Evolutionary conservation across 495 filamentous ascomycete species (phyloP), one percentile per base, ranked within the genome.

Genomic region (Podospora pseudocomata): DNA sequence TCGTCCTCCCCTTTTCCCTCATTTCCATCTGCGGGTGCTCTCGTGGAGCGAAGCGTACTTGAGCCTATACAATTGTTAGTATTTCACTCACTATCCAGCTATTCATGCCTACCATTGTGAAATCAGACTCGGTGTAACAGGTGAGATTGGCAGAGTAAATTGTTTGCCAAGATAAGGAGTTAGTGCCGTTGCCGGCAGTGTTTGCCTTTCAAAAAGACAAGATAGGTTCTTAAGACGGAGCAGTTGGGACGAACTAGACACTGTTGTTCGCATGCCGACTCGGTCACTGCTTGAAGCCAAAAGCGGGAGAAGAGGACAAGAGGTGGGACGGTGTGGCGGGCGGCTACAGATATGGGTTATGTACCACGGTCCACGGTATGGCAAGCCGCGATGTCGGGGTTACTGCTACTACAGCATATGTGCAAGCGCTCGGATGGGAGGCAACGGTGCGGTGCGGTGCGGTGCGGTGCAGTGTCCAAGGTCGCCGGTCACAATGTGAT

Each of bases 1-100:
- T 75, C 23, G 78, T 68, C 65, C 76, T 71, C 20, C 71, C 72
- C 75, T 80, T 85, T 66, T 86, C 79, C 69, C 77, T 80, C 83
- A 86, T 84, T 73, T 85, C 81, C 66, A 61, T 67, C 32, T 54
- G 66, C 32, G 69, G 74, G 34, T 54, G 68, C 68, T 67, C 69
- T 27, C 63, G 68, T 23, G 67, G 60, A 39, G 66, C 63, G 26
- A 66, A 72, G 5, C 70, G 74, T 71, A 75, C 26, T 57, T 70
- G 68, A 11, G 72, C 71, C 75, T 77, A 60, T 26, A 44, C 0
- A 30, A 39, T 28, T 61, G 72, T 76, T 67, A 75, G 73, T 49
- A 30, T 54, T 11, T 13, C 23, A 23, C 49, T 27, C 27, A 16
- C 1, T 11, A 5, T 9, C 7, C 44, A 5, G 26, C 15, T 57